A percentile compares a stretch with the other conserved stretches of the same genome.
Evolutionary conservation across 1,284 basidiomycete species (phyloP).

Genomic region (Boletus semigastroideus): DNA sequence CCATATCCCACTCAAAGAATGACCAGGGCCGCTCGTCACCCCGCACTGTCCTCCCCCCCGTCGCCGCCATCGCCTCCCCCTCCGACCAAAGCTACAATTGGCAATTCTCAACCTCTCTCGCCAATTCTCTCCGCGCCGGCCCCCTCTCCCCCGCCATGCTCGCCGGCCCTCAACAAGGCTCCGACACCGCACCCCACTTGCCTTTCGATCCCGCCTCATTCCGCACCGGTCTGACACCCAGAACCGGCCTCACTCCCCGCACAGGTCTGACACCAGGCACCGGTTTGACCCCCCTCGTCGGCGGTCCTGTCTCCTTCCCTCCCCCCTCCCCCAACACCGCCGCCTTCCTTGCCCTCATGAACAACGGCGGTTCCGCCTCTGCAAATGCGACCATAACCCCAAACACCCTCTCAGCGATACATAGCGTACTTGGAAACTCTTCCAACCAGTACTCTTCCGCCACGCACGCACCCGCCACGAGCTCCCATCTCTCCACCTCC

Average conservation of each 20-base stretch:
- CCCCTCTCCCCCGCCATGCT: slow-evolving; percentile 96
- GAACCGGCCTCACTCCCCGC: slow-evolving; percentile 75
- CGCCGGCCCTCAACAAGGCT: slow-evolving; percentile 68
- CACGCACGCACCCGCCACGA: slow-evolving; percentile 32
- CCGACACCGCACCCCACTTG: slow-evolving; percentile 38
- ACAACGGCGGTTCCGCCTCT: slow-evolving; percentile 59
- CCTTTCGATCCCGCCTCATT: slow-evolving; percentile 78
- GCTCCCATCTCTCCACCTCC: slow-evolving; percentile 32
- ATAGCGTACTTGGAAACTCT: slow-evolving; percentile 59
- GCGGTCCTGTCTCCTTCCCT: slow-evolving; percentile 73
- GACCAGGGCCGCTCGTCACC: slow-evolving; percentile 36
- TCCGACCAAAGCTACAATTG: slow-evolving; percentile 77
- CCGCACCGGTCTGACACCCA: slow-evolving; percentile 79
- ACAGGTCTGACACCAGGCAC: slow-evolving; percentile 80
- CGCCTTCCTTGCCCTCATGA: slow-evolving; percentile 91
- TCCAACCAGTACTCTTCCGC: slow-evolving; percentile 28
- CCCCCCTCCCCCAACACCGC: slow-evolving; percentile 89
- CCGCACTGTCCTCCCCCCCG: slow-evolving; percentile 78
- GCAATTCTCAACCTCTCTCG: slow-evolving; percentile 60
- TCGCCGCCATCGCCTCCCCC: slow-evolving; percentile 84
- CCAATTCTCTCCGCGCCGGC: slow-evolving; percentile 83
- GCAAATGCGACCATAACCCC: slow-evolving; percentile 83
- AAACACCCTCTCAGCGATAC: slow-evolving; percentile 83
- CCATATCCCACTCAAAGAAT: slow-evolving; percentile 35
- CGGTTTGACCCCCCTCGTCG: slow-evolving; percentile 85